A percentile compares a stretch with the other conserved stretches of the same genome.
These are phyloP conservation scores for Saposhnikovia divaricata DNA, from an alignment of 129 eudicot species.

Conservation along the genomic window DNA sequence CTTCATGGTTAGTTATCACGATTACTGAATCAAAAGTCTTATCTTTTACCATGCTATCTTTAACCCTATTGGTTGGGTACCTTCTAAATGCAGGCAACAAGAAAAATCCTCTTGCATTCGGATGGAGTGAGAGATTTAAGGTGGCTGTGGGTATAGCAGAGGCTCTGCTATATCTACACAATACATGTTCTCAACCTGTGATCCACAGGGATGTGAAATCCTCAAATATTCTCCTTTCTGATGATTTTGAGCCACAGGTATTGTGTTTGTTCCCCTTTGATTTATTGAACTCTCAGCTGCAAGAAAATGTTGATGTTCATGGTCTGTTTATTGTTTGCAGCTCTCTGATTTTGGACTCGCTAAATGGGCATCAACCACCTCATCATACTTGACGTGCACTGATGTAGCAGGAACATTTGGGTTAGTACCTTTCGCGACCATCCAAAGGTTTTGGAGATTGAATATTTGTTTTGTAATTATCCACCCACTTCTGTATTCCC, in stretches of 20 bases:
- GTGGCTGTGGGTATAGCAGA: conserved; percentile 66
- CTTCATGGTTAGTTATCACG: conserved; percentile 50
- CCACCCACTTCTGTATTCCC: not conserved
- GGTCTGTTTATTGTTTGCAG: conserved; percentile 27
- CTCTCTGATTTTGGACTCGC: conserved; percentile 98
- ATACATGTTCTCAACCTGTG: conserved; percentile 35
- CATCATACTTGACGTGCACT: conserved; percentile 61
- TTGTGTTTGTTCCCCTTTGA: not conserved
- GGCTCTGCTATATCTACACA: conserved; percentile 42
- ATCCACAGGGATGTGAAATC: conserved; percentile 95
- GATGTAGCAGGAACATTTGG: conserved; percentile 99
- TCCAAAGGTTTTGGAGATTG: not conserved
- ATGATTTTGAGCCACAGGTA: conserved; percentile 92
- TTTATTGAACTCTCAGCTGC: not conserved
- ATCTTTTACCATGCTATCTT: not conserved
- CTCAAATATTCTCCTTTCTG: conserved; percentile 84
- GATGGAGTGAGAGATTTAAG: conserved; percentile 61
- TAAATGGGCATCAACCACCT: conserved; percentile 71
- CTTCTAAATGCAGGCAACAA: conserved; percentile 22
- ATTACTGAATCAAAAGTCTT: not conserved
- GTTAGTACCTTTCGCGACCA: conserved; percentile 33
- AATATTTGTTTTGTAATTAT: not conserved
- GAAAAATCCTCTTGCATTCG: conserved; percentile 35
- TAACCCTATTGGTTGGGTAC: not conserved
- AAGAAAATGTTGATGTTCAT: not conserved